Base-by-base conservation (phyloP, 768 basidiomycete species). In the Tylopilus sp. region DNA sequence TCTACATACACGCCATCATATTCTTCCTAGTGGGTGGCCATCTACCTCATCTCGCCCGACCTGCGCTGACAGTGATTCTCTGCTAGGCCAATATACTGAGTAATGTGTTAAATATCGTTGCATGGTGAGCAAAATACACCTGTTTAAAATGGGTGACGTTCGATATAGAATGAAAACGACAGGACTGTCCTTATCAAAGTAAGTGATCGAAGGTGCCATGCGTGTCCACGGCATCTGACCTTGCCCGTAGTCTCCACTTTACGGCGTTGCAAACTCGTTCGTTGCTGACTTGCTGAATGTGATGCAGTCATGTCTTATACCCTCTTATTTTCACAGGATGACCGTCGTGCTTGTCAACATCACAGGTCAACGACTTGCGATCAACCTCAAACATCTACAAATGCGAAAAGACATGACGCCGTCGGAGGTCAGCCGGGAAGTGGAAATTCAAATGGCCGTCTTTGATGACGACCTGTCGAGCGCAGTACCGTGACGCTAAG, bases 371-470 rank as follows among this genome's bases (percentile, higher is more conserved):
- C 26, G 43, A 38, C 50, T 51, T 28, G 44, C 50, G 30, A 40
- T 51, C 17, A 44, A 44, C 28, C 23, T 51, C 44, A 45, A 44
- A 18, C 50, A 44, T 5, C 28, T 45, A 11, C n/a, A n/a, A 17
- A 15, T 40, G n/a, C 28, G 40, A 18, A 40, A 40, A 44, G 50
- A 50, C 26, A n/a, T 40, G 13, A 45, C 22, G 7, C 28, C 2
- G 4, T 51, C 50, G n/a, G 50, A 33, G n/a, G 15, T 46, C 30
- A 40, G 44, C 50, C 40, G 39, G 38, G 50, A 45, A 39, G 50
- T 51, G 13, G 50, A 31, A 15, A 11, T 17, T 20, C 50, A 45
- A 39, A 20, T 45, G 18, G 50, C 50, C 31, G 44, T 23, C n/a
- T 40, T 45, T 51, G 22, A 45, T 10, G 25, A 30, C 6, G 22